Base-by-base conservation (phyloP, 208 protist species). In the Acanthamoeba lenticulata region DNA sequence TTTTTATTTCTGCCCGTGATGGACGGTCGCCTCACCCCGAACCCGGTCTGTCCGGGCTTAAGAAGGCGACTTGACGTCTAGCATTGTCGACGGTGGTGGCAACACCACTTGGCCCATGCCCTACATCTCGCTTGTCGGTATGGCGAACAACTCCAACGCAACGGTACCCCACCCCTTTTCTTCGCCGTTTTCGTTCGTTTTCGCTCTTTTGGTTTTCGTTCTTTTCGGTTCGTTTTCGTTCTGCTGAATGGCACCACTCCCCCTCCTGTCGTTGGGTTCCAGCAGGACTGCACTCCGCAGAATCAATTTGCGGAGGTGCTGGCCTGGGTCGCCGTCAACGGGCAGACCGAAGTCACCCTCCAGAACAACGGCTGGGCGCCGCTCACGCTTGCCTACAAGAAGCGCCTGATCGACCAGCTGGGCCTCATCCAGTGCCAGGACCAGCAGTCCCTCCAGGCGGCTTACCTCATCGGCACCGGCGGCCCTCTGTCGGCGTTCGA, bases 321-420 rank as follows among this genome's bases (percentile, higher is more conserved):
- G 36, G 57, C 52, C 57, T 90, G 83, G 83, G 49, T 45, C 5
- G 52, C 47, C 32, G 29, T 29, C 36, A 90, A 90, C 24, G 83
- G 57, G 0, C 83, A 65, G 83, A 45, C 83, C 2, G 57, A 72
- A 29, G 44, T 6, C 52, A 90, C 57, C 5, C 52, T 69, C 1
- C 83, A 90, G 40, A 57, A 62, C 32, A 42, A 90, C 24, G 42
- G 49, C 15, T 90, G 57, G 52, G 83, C 57, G 15, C 83, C 83
- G n/a, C 83, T 90, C 24, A 47, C 83, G 34, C 21, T 72, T 5
- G 83, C 52, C 19, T 90, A 69, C 52, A 90, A 90, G 49, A 90
- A 69, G 57, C 47, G 83, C 34, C n/a, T 90, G 29, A 90, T 90
- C 57, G 83, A 90, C 40, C 36, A 17, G 57, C 83, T 90, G 34